phyloP scores from a whole-genome alignment of 2,329 filamentous ascomycete genomes.

The Ophiostoma angusticollis region DNA sequence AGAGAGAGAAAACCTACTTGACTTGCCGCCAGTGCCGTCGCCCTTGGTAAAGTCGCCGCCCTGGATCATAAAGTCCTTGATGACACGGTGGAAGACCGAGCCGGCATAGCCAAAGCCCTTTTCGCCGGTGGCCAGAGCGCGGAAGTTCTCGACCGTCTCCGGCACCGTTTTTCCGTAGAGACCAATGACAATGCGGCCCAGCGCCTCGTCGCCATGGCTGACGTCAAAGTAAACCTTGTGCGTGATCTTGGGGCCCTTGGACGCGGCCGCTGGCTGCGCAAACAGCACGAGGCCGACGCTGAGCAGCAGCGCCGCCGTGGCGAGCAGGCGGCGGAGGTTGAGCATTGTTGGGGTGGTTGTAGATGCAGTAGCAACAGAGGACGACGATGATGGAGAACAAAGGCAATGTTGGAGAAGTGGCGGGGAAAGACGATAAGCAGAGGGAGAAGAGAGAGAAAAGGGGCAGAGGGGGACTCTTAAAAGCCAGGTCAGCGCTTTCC shows the following conservation, averaged over 20 bases:
- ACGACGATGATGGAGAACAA: not conserved
- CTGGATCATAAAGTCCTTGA: slow-evolving; percentile 87
- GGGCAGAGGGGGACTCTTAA: not conserved
- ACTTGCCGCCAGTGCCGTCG: slow-evolving; percentile 76
- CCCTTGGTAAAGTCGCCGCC: slow-evolving; percentile 78
- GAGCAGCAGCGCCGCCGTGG: slow-evolving; percentile 63
- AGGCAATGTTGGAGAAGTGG: slow-evolving; percentile 1
- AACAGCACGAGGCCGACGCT: slow-evolving; percentile 65
- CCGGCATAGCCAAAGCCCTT: slow-evolving; percentile 76
- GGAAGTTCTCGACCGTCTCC: slow-evolving; percentile 62
- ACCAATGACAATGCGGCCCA: slow-evolving; percentile 68
- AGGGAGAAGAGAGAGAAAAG: not conserved
- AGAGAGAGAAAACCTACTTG: slow-evolving; percentile 40
- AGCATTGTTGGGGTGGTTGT: slow-evolving; percentile 44
- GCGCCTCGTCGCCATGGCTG: slow-evolving; percentile 56
- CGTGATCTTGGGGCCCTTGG: slow-evolving; percentile 88
- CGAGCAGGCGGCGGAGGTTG: slow-evolving; percentile 55
- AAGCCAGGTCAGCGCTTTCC: slow-evolving; percentile 4
- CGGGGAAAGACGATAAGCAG: not conserved
- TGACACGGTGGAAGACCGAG: slow-evolving; percentile 78
- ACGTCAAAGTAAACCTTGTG: slow-evolving; percentile 90
- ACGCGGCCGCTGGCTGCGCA: slow-evolving; percentile 58
- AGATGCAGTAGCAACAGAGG: not conserved
- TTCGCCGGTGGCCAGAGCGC: slow-evolving; percentile 70
- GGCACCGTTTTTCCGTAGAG: slow-evolving; percentile 82